Evolutionary conservation across 352 stramenopile genomes (phyloP).

Genomic region (Saprolegnia diclina): DNA sequence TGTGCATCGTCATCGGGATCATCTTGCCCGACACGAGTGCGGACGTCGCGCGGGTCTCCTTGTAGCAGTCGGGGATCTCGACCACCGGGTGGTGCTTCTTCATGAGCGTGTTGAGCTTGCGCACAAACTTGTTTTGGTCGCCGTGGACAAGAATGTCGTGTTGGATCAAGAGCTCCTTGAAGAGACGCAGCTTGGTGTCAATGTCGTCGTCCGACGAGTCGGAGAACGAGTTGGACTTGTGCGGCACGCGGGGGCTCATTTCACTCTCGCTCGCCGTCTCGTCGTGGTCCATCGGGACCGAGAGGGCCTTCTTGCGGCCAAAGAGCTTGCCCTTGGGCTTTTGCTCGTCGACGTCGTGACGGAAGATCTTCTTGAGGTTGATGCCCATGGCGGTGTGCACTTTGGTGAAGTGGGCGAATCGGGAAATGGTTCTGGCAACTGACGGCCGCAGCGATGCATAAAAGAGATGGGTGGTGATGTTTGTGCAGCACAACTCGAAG

Average conservation of each 20-base stretch:
- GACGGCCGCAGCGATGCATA: neutral
- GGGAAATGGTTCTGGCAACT: neutral
- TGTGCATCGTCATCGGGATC: slow-evolving; percentile 21
- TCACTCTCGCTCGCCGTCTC: slow-evolving; percentile 4
- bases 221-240: neutral
- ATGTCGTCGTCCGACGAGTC: slow-evolving; percentile 4
- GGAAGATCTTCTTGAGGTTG: slow-evolving; percentile 9
- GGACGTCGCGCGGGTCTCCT: neutral
- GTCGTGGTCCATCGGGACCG: slow-evolving; percentile 6
- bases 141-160: neutral
- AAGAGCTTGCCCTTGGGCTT: slow-evolving; percentile 4
- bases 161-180: slow-evolving; percentile 18
- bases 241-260: neutral
- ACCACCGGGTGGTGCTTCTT: slow-evolving; percentile 12
- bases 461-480: slow-evolving; percentile 5
- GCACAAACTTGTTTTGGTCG: slow-evolving; percentile 1
- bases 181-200: neutral
- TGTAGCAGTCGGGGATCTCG: slow-evolving; percentile 10
- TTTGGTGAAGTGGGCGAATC: neutral
- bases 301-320: neutral
- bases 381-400: neutral
- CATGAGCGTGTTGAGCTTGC: slow-evolving; percentile 6
- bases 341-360: neutral
- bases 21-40: slow-evolving; percentile 18
- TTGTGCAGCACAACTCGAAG: neutral